Evolutionary conservation across 768 basidiomycete species (phyloP).

Genomic region (Sarcodon sp.): DNA sequence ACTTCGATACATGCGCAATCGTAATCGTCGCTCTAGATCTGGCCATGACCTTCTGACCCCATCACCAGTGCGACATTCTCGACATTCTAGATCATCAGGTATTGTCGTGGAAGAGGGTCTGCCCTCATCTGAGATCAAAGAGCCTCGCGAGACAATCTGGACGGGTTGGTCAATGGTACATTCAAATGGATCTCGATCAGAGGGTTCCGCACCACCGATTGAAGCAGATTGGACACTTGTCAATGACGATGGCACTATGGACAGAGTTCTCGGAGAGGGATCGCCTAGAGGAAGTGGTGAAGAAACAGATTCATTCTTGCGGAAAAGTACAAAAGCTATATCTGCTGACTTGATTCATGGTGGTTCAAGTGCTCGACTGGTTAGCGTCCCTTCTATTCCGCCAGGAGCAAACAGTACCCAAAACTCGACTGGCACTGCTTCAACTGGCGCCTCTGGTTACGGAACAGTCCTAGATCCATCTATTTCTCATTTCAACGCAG

Average conservation of each 20-base stretch:
- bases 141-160: constrained; percentile 17
- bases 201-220: not conserved
- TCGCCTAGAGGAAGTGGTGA: constrained; percentile 60
- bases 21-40: constrained; percentile 12
- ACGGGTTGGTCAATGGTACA: constrained; percentile 19
- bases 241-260: not conserved
- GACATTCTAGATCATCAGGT: constrained; percentile 8
- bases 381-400: not conserved
- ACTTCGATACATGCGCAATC: constrained; percentile 14
- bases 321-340: constrained; percentile 12
- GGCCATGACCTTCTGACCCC: constrained; percentile 25
- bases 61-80: constrained; percentile 13
- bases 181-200: constrained; percentile 6
- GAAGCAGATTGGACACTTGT: not conserved
- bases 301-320: constrained; percentile 55
- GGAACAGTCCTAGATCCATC: not conserved
- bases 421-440: not conserved
- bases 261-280: constrained; percentile 37
- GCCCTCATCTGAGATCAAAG: constrained; percentile 10
- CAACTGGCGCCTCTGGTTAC: not conserved
- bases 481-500: not conserved
- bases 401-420: not conserved
- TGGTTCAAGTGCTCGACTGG: not conserved
- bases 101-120: constrained; percentile 8
- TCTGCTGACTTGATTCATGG: no score